Evolutionary conservation across 2,329 filamentous ascomycete genomes (phyloP), one percentile per base, ranked within the genome.

Genomic region (Botrytis squamosa): DNA sequence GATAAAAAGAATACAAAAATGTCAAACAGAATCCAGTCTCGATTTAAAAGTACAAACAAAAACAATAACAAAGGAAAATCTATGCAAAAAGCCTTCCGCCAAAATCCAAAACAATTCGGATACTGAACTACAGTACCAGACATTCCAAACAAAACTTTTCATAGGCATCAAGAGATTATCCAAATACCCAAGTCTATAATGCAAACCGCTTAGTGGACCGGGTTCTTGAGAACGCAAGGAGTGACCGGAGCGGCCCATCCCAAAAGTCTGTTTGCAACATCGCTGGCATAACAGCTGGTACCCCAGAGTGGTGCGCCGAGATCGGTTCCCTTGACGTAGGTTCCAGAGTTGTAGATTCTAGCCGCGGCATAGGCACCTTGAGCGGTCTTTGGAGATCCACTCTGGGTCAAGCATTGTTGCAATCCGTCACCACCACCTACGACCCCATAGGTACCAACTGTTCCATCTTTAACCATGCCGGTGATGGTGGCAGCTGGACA

Each of bases 341-440:
- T 79, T 40, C 83, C 83, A 0, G 83, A 84, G 77, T 84, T 85
- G 78, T 85, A 85, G 65, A 81, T 78, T 46, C 83, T 78, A 16
- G 83, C 82, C 25, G 81, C 83, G 60, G 79, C 79, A 75, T 82
- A 82, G 73, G 76, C 79, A 16, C 68, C 75, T 33, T 77, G 76
- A 62, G 76, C 80, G 9, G 65, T 55, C 16, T 79, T 79, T 4
- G 71, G 75, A 44, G 73, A 76, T 25, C 79, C 78, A 16, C 52
- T 68, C 52, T 72, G 63, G 16, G 40, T 25, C 63, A 72, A 59
- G 16, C 64, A 72, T 29, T 68, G 65, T 55, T 68, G 46, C 46
- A 68, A 40, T 29, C 65, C 65, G 14, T 68, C 49, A 9, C 66
- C 66, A 12, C 36, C 49, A 4, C 25, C 46, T 16, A 14, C 2